Evolutionary conservation across 441 rosid species (phyloP), one percentile per base, ranked within the genome.

Genomic region (Iberis amara): DNA sequence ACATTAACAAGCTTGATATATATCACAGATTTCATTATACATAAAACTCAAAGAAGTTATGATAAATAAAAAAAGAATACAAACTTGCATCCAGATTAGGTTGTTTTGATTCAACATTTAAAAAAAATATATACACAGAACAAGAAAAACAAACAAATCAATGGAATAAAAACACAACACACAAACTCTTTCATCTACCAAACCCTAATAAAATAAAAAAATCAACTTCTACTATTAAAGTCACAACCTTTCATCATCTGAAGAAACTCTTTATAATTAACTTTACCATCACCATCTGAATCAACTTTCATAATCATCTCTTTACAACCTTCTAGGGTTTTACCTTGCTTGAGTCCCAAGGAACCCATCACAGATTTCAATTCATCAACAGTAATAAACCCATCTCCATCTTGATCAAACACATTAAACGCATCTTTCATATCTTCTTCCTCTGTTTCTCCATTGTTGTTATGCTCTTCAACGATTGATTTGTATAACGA

Each of bases 201-300:
- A 56, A 43, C 11, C 55, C 61, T 40, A 55, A 8, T 31, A 7
- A 31, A 31, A 44, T 18, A 18, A 18, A 18, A 18, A 33, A 33
- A 42, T 70, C 55, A 77, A 53, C 3, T 47, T 40, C 74, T 50
- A 15, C 74, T 66, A n/a, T 77, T 76, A 3, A 80, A 79, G 11
- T 86, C 92, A 51, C 80, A 79, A 3, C 78, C 76, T 50, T 77
- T 82, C 94, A 85, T 85, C 94, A 85, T 85, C 58, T 76, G 77
- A 73, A 63, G 62, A 47, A 85, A 85, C 80, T 85, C 94, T 36
- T 55, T 71, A 36, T 69, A 82, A 73, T 76, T 65, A 11, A 85
- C 87, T 81, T 68, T 73, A 12, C 87, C 94, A 60, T 85, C 89
- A 11, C 90, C 94, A 55, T 85, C 90, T 7, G 40, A 78, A 48